Evolutionary conservation across 768 basidiomycete species (phyloP).

Genomic region (Lactifluus subvellereus): DNA sequence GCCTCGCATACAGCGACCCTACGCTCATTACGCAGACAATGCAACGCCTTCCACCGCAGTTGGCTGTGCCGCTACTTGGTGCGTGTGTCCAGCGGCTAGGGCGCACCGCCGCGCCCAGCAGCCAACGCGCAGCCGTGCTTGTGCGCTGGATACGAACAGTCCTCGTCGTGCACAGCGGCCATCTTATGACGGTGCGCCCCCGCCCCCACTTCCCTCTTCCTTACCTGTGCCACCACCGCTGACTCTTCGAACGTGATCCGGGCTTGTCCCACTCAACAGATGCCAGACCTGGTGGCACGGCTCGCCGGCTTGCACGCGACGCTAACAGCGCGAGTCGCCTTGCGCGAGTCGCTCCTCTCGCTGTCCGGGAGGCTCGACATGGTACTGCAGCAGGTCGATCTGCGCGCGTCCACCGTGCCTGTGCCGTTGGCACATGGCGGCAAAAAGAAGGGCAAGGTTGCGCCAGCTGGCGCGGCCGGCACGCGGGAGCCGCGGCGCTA

Average conservation of each 20-base stretch:
- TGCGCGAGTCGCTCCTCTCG: conserved; percentile 80
- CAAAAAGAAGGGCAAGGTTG: conserved; percentile 31
- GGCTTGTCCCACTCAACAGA: conserved; percentile 41
- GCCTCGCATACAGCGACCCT: conserved; percentile 78
- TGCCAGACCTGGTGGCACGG: conserved; percentile 86
- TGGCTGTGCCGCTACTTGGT: conserved; percentile 78
- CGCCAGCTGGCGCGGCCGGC: conserved; percentile 32
- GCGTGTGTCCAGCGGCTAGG: conserved; percentile 88
- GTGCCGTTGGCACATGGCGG: conserved; percentile 42
- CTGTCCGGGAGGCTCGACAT: conserved; percentile 89
- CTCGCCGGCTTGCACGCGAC: conserved; percentile 81
- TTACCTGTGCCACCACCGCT: neutral
- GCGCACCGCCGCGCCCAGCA: conserved; percentile 72
- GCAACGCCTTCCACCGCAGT: conserved; percentile 74
- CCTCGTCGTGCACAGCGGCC: conserved; percentile 78
- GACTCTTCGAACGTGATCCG: neutral
- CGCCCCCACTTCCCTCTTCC: neutral
- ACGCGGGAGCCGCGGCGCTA: conserved; percentile 41
- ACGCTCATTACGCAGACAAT: conserved; percentile 82
- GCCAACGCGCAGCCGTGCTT: conserved; percentile 64
- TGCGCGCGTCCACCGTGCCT: conserved; percentile 71
- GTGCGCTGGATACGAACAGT: conserved; percentile 78
- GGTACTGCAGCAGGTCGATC: conserved; percentile 88
- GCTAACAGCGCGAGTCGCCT: conserved; percentile 67
- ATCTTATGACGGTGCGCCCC: conserved; percentile 84